Percentiles rank a stretch among this genome's conserved stretches.
Conservation (phyloP, 228 moss, liverwort and hornwort species). For the Sphagnum fallax region DNA sequence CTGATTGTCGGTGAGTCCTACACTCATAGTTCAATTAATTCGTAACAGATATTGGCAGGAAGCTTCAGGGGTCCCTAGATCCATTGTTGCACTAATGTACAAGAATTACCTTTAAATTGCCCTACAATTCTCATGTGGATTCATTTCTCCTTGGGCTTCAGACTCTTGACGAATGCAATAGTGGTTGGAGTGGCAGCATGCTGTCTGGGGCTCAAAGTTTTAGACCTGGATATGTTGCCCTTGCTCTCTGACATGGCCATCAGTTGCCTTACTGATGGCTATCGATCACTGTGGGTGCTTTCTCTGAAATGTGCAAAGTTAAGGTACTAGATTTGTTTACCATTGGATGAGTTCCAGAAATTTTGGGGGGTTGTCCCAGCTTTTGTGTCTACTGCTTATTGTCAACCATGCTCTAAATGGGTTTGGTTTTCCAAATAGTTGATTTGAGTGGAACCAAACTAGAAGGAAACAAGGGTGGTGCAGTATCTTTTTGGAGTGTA, state of each 20-base stretch:
- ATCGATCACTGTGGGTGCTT: constrained; percentile 19
- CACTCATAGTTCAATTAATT: too few relatives aligned
- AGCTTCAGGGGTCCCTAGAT: too few relatives aligned
- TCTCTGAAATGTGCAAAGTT: constrained; percentile 40
- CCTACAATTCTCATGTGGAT: too few relatives aligned
- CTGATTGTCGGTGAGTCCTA: constrained; percentile 15
- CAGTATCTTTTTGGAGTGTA: too few relatives aligned
- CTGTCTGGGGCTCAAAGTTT: constrained; percentile 26
- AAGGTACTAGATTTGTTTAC: constrained; percentile 5
- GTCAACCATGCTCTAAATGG: neutral
- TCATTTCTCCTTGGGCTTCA: neutral
- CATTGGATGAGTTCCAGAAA: too few relatives aligned
- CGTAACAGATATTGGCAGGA: too few relatives aligned
- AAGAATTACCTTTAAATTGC: too few relatives aligned
- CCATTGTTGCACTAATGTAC: too few relatives aligned
- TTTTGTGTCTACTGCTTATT: neutral
- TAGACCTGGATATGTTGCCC: constrained; percentile 28
- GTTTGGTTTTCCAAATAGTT: neutral
- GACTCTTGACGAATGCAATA: constrained; percentile 31
- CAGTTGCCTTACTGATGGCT: constrained; percentile 22
- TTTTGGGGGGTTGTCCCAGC: too few relatives aligned
- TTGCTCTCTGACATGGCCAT: constrained; percentile 33
- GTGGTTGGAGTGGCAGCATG: constrained; percentile 33
- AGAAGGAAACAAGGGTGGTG: too few relatives aligned
- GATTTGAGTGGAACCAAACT: too few relatives aligned